phyloP scores from a whole-genome alignment of 192 early-diverging fungal genomes.

The Backusella parvicylindrica region DNA sequence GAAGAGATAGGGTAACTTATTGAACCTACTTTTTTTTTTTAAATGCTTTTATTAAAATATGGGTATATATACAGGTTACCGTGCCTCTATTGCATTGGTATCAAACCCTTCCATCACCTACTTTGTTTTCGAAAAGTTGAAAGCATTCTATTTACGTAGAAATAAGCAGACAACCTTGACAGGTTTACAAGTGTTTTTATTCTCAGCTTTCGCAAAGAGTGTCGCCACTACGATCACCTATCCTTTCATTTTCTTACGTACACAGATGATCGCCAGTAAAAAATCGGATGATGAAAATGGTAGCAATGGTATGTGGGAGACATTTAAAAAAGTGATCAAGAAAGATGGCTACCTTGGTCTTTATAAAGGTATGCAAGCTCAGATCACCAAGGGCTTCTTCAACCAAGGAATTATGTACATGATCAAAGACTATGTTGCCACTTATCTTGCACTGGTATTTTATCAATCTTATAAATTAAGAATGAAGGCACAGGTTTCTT shows the following conservation, averaged over 20 bases:
- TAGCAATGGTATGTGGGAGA: neutral
- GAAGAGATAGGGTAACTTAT: neutral
- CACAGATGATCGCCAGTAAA: constrained; percentile 33
- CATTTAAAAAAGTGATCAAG: constrained; percentile 12
- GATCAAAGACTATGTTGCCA: constrained; percentile 53
- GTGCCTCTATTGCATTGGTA: constrained; percentile 42
- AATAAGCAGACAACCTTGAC: constrained; percentile 26
- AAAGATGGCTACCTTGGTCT: constrained; percentile 7
- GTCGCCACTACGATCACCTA: constrained; percentile 49
- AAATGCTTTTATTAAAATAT: neutral
- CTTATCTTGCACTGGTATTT: constrained; percentile 41
- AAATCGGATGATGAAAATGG: neutral
- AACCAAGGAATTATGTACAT: constrained; percentile 51
- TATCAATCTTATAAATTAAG: constrained; percentile 24
- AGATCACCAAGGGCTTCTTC: constrained; percentile 54
- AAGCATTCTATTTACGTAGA: constrained; percentile 17
- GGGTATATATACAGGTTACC: constrained; percentile 29
- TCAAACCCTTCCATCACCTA: constrained; percentile 52
- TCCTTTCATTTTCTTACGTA: constrained; percentile 46
- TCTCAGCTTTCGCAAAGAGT: constrained; percentile 45
- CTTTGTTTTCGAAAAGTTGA: constrained; percentile 48
- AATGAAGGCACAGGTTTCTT: constrained; percentile 5
- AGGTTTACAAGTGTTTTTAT: constrained; percentile 41
- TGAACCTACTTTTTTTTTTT: neutral
- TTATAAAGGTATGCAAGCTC: constrained; percentile 38